phyloP scores from a whole-genome alignment of 2,329 filamentous ascomycete genomes.

The Aspergillus alliaceus region DNA sequence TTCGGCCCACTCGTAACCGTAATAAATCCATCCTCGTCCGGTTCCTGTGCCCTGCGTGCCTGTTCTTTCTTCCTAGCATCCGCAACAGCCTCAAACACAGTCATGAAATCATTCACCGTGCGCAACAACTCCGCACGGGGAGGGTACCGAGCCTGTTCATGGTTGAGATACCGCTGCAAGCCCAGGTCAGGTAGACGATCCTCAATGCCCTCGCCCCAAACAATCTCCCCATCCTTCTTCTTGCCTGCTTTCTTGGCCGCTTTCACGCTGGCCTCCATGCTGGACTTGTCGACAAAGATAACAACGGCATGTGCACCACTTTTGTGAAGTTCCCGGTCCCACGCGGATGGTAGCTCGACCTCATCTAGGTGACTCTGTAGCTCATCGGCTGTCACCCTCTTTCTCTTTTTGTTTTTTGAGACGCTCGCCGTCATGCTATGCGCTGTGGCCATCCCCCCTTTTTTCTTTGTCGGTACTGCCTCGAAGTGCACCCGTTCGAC shows the following conservation, averaged over 20 bases:
- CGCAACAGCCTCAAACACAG: slow-evolving; percentile 68
- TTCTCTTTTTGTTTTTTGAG: slow-evolving; percentile 54
- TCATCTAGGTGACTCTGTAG: slow-evolving; percentile 57
- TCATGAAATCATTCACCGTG: slow-evolving; percentile 82
- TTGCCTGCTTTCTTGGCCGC: slow-evolving; percentile 61
- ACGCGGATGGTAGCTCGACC: slow-evolving; percentile 66
- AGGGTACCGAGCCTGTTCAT: slow-evolving; percentile 72
- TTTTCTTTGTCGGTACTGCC: slow-evolving; percentile 43
- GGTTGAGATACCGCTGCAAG: slow-evolving; percentile 54
- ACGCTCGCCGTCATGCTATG: slow-evolving; percentile 19
- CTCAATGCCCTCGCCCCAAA: slow-evolving; percentile 67
- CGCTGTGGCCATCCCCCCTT: slow-evolving; percentile 16
- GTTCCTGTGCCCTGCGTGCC: slow-evolving; percentile 69
- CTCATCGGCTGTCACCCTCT: slow-evolving; percentile 51
- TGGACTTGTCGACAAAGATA: slow-evolving; percentile 78
- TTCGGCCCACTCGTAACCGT: slow-evolving; percentile 80
- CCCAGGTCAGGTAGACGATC: slow-evolving; percentile 61
- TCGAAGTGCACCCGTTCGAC: slow-evolving; percentile 80
- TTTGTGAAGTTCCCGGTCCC: slow-evolving; percentile 68
- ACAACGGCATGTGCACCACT: slow-evolving; percentile 80
- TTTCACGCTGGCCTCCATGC: slow-evolving; percentile 73
- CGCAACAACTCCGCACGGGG: slow-evolving; percentile 65
- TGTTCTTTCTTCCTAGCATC: slow-evolving; percentile 63
- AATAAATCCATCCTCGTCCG: slow-evolving; percentile 93
- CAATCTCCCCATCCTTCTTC: slow-evolving; percentile 56